Evolutionary conservation across 129 eudicot genomes (phyloP), one percentile per base, ranked within the genome.

Genomic region (Arctium minus): DNA sequence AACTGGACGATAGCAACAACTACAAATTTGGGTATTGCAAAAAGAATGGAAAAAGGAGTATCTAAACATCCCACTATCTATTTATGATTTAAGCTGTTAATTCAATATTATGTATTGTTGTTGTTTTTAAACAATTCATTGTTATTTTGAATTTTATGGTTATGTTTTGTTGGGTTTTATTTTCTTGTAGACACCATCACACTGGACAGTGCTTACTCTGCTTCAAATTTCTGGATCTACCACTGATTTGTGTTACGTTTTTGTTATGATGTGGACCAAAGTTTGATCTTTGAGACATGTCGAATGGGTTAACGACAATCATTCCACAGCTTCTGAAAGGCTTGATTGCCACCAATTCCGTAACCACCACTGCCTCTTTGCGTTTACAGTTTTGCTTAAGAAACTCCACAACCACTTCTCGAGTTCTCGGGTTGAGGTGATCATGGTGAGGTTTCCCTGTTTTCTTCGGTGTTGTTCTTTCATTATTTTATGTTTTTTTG

Each of bases 361-460:
- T 39, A 81, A 72, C 74, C 38, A 36, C 77, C 29, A 69, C 74
- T 64, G 64, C 32, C 38, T 32, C 17, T 76, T 50, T 79, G 31
- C 27, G 79, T 64, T 86, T 78, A 42, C 50, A 56, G 22, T 39
- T 22, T 22, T 22, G 27, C 27, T 22, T 22, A 22, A 22, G 27
- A 22, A 22, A 22, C 27, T 22, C 27, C 27, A 22, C 27, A 22
- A 22, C 27, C 27, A 22, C 27, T 22, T 22, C 27, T 22, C 27
- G 27, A 67, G 85, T 44, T 64, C 62, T 27, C 36, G 15, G 12
- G 33, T 80, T 70, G 76, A 75, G 68, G 12, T 56, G n/a, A 48
- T 78, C 71, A 78, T 78, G 83, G 85, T 76, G 68, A 72, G 69
- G 22, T 77, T 76, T 73, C 72, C 62, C 11, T 5, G 56, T 12